Evolutionary conservation across 306 rosid genomes (phyloP).

Genomic region (Castanopsis chinensis): DNA sequence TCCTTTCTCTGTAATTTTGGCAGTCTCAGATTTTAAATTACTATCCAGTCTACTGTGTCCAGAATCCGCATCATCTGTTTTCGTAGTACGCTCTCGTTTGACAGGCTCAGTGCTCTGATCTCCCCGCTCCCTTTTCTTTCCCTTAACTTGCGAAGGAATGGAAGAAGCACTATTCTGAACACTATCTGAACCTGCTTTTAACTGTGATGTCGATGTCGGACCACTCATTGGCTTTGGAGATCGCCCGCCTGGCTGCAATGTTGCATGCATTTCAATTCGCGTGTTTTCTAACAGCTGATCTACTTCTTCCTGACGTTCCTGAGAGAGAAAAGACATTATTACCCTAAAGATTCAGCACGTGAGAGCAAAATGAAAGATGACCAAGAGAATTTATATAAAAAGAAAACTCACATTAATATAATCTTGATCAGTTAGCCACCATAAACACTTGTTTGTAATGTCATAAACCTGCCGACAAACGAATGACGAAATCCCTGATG

Average conservation of each 20-base stretch:
- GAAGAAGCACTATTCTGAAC: conserved; percentile 62
- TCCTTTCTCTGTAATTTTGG: conserved; percentile 85
- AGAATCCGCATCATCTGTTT: conserved; percentile 77
- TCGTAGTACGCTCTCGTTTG: conserved; percentile 64
- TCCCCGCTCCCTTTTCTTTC: conserved; percentile 83
- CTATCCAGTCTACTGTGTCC: conserved; percentile 54
- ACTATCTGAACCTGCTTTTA: conserved; percentile 75
- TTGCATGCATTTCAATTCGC: conserved; percentile 84
- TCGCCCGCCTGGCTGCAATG: conserved; percentile 91
- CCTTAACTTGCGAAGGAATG: conserved; percentile 63
- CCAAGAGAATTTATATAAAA: neutral
- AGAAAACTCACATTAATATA: conserved; percentile 69
- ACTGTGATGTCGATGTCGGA: conserved; percentile 62
- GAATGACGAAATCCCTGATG: conserved; percentile 86
- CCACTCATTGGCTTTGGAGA: conserved; percentile 89
- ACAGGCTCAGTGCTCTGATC: conserved; percentile 69
- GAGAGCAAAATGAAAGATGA: neutral
- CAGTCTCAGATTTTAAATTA: conserved; percentile 64
- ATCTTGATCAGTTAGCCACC: conserved; percentile 92
- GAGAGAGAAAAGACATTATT: neutral
- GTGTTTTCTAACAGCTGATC: conserved; percentile 74
- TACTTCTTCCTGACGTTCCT: conserved; percentile 94
- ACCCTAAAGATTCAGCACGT: neutral
- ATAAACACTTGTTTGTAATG: conserved; percentile 66
- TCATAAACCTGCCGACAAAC: conserved; percentile 91